Conservation (phyloP, 306 rosid genomes). For the Begonia fuchsioides region DNA sequence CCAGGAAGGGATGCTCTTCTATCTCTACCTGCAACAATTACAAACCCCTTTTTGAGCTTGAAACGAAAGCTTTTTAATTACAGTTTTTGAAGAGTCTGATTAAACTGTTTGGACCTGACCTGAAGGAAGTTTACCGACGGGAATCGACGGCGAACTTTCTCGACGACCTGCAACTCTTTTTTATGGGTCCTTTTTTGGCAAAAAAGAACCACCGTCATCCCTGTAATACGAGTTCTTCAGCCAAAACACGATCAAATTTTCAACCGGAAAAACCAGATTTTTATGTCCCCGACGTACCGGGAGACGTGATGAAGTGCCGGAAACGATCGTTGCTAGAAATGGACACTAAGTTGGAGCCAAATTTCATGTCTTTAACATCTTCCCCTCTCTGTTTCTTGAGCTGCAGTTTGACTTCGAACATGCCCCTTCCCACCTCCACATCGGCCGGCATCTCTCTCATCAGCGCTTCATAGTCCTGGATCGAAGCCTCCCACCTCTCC, state of each 20-base stretch:
- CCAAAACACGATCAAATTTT: background rate
- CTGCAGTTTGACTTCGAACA: conserved; percentile 67
- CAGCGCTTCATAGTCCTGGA: conserved; percentile 74
- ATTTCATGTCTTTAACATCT: conserved; percentile 53
- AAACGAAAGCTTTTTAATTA: too few relatives aligned
- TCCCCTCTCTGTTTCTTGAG: conserved; percentile 57
- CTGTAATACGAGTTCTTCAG: conserved; percentile 16
- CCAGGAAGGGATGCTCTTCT: conserved; percentile 76
- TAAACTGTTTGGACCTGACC: conserved; percentile 19
- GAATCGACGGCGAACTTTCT: conserved; percentile 67
- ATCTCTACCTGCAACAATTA: conserved; percentile 48
- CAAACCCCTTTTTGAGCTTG: too few relatives aligned
- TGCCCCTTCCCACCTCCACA: conserved; percentile 77
- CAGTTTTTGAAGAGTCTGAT: background rate
- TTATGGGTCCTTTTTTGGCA: conserved; percentile 52
- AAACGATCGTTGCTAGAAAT: conserved; percentile 70
- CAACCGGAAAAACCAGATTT: background rate
- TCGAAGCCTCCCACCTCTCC: conserved; percentile 85
- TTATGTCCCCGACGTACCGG: conserved; percentile 31
- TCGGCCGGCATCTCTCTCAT: conserved; percentile 77
- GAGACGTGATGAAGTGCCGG: conserved; percentile 69
- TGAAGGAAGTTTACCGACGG: conserved; percentile 85
- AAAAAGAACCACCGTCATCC: conserved; percentile 84
- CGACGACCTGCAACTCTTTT: conserved; percentile 43
- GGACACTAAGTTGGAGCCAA: conserved; percentile 61